phyloP scores from a whole-genome alignment of 441 rosid genomes.

The Croton laevigatus region DNA sequence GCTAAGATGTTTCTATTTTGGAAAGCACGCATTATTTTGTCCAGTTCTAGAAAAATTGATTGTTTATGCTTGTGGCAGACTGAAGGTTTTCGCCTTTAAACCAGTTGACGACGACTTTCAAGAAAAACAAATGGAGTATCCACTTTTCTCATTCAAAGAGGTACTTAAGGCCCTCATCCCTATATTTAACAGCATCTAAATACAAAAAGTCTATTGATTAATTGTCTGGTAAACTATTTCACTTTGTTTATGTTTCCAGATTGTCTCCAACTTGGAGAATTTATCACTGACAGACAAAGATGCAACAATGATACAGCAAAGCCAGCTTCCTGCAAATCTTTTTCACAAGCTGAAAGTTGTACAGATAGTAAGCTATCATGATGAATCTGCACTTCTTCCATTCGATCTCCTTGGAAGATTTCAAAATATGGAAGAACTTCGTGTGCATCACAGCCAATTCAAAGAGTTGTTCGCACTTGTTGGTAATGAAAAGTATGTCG shows the following conservation, averaged over 20 bases:
- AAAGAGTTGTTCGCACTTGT: constrained; percentile 16
- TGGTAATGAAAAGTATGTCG: background rate
- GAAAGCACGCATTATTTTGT: constrained; percentile 11
- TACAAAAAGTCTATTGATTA: background rate
- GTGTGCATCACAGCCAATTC: constrained; percentile 12
- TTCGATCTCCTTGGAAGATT: constrained; percentile 23
- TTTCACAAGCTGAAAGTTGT: constrained; percentile 9
- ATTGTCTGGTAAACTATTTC: background rate
- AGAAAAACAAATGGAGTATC: background rate
- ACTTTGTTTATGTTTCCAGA: constrained; percentile 11
- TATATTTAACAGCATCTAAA: background rate
- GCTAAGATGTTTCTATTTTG: constrained; percentile 13
- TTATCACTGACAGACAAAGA: background rate
- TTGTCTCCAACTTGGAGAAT: constrained; percentile 16
- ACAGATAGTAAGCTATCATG: constrained; percentile 18
- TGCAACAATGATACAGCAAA: background rate
- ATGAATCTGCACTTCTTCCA: constrained; percentile 17
- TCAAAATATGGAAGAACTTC: constrained; percentile 15
- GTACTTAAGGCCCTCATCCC: background rate
- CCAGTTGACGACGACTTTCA: background rate
- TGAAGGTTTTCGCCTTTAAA: background rate
- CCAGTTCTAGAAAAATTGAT: background rate
- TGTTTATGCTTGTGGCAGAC: background rate
- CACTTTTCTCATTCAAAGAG: constrained; percentile 12
- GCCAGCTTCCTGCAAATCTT: constrained; percentile 6